Base-by-base conservation (phyloP, 176 grass and related monocot species). In the Rhynchospora pubera region DNA sequence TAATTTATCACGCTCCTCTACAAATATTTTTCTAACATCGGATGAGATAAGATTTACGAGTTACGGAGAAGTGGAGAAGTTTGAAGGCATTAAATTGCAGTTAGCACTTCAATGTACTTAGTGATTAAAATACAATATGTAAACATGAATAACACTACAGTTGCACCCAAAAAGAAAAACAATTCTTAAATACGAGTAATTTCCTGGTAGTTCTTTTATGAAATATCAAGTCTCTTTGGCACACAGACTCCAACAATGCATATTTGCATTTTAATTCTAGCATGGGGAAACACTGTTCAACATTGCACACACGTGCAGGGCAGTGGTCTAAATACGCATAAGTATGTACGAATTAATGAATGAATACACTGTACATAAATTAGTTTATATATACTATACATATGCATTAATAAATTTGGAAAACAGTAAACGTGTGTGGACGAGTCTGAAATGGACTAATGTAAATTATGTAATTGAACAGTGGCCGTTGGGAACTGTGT, bases 301-400 rank as follows among this genome's bases (percentile, higher is more conserved):
- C 55, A 80, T 30, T 80, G 77, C 15, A 48, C 57, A 80, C 78
- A 80, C 43, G 78, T 80, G 78, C 56, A 23, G 47, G 28, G 10
- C 39, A 80, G 76, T 79, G 26, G 18, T 28, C 52, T 42, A 60
- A 34, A 57, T 34, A 79, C 32, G 24, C 76, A 79, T n/a, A 18
- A 59, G 26, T 18, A 57, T 39, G 15, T 16, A 57, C 15, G 55
- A n/a, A 57, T 57, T 12, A 50, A 43, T 57, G 55, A n/a, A 57
- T 57, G 55, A 50, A 43, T n/a, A 71, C 10, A 64, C 18, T 47
- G n/a, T 12, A 11, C 16, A 72, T 18, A 13, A 22, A 71, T 47
- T 69, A 69, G 18, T 68, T 69, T 5, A n/a, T n/a, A n/a, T n/a
- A n/a, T n/a, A 6, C 12, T 59, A 16, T 46, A 44, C 34, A 5